These are phyloP conservation scores for Dactylella cylindrospora DNA, from an alignment of 2,329 filamentous ascomycete genomes.

Conservation along the genomic window DNA sequence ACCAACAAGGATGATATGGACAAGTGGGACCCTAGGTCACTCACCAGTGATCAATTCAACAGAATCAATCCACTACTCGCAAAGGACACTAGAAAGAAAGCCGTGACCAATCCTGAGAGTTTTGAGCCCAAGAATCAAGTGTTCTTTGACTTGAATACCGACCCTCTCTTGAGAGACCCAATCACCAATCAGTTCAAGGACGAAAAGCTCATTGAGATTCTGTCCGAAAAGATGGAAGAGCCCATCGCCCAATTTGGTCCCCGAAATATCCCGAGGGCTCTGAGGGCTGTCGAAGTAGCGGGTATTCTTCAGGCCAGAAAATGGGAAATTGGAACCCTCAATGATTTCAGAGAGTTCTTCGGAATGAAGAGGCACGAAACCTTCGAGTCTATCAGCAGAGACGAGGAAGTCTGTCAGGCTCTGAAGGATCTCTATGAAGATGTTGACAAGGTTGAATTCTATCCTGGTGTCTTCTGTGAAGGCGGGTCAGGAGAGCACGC, in stretches of 20 bases:
- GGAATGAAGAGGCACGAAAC: conserved; percentile 57
- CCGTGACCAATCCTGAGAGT: conserved; percentile 7
- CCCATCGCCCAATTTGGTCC: conserved; percentile 64
- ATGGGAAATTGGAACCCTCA: conserved; percentile 64
- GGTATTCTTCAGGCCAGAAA: conserved; percentile 64
- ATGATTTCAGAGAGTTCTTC: conserved; percentile 58
- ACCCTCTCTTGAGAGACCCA: conserved; percentile 39
- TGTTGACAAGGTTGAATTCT: conserved; percentile 60
- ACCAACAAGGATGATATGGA: conserved; percentile 13
- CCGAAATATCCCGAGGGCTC: conserved; percentile 60
- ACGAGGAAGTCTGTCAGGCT: conserved; percentile 56
- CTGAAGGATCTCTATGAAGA: conserved; percentile 57
- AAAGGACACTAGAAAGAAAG: conserved; percentile 16
- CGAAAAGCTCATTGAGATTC: conserved; percentile 59
- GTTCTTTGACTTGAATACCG: conserved; percentile 46
- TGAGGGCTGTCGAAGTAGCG: conserved; percentile 63
- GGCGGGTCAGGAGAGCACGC: conserved; percentile 44
- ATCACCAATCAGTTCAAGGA: conserved; percentile 56
- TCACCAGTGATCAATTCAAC: conserved; percentile 39
- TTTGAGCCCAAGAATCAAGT: conserved; percentile 22
- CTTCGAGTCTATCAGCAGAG: conserved; percentile 59
- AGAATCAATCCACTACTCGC: conserved; percentile 19
- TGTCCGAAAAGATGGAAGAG: conserved; percentile 63
- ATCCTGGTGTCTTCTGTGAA: conserved; percentile 62
- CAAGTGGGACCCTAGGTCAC: conserved; percentile 44